A percentile compares a stretch with the other conserved stretches of the same genome.
Evolutionary conservation across 495 filamentous ascomycete genomes (phyloP).

Genomic region (Chaetomium tenue): DNA sequence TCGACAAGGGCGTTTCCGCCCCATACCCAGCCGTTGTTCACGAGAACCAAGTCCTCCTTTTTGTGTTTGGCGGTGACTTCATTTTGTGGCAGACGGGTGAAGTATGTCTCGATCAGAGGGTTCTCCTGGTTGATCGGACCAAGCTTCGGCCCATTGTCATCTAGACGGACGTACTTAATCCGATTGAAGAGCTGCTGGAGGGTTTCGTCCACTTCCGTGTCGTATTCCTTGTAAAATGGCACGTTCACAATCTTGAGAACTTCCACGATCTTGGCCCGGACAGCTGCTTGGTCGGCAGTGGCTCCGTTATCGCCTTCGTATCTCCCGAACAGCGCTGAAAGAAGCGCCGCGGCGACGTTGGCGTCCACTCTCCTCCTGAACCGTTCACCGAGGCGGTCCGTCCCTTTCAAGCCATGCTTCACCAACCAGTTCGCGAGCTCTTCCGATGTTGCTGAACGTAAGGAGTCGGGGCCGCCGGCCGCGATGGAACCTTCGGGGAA

Average conservation of each 20-base stretch:
- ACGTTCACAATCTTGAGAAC: constrained; percentile 85
- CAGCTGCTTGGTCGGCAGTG: constrained; percentile 45
- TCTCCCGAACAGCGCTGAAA: constrained; percentile 67
- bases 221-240: constrained; percentile 85
- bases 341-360: constrained; percentile 62
- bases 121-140: constrained; percentile 72
- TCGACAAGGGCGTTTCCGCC: constrained; percentile 90
- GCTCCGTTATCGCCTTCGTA: constrained; percentile 53
- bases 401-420: constrained; percentile 62
- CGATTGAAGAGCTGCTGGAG: constrained; percentile 90
- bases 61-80: constrained; percentile 74
- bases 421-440: constrained; percentile 55
- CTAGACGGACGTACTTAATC: constrained; percentile 86
- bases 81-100: constrained; percentile 84
- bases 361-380: constrained; percentile 69
- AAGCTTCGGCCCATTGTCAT: constrained; percentile 84
- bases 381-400: constrained; percentile 72
- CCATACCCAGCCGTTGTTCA: constrained; percentile 99
- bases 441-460: constrained; percentile 39
- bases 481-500: constrained; percentile 48
- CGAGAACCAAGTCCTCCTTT: constrained; percentile 73
- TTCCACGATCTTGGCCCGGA: constrained; percentile 51
- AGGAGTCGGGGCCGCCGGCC: constrained; percentile 45
- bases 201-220: constrained; percentile 75
- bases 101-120: constrained; percentile 93